These are phyloP conservation scores for Trichocladium antarcticum DNA, from an alignment of 495 filamentous ascomycete species.

Conservation along the genomic window DNA sequence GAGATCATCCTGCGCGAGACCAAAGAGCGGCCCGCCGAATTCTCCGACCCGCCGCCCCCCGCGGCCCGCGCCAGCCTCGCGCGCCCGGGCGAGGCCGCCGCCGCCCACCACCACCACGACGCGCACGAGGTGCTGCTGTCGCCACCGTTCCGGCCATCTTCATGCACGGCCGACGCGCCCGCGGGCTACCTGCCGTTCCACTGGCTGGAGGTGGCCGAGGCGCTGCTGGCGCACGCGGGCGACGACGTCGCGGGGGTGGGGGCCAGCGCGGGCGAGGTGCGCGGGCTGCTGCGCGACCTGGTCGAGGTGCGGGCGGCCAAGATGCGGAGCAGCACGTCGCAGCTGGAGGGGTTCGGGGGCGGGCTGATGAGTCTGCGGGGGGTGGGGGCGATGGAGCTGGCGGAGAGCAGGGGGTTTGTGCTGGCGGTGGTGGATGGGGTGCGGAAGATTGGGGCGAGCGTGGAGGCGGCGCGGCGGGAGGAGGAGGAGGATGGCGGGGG, in stretches of 20 bases:
- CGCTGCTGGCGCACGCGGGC: conserved; percentile 68
- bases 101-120: too few species aligned
- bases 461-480: conserved; percentile 45
- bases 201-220: conserved; percentile 81
- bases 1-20: conserved; percentile 73
- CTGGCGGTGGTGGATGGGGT: conserved; percentile 77
- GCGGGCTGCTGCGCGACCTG: conserved; percentile 67
- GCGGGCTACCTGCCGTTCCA: conserved; percentile 73
- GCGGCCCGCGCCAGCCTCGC: conserved; percentile 38
- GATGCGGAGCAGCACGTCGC: conserved; percentile 61
- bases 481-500: conserved; percentile 39
- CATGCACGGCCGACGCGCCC: conserved; percentile 46
- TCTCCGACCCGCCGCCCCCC: conserved; percentile 62
- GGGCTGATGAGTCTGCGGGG: conserved; percentile 68
- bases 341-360: conserved; percentile 53
- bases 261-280: conserved; percentile 54
- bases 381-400: conserved; percentile 82
- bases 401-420: conserved; percentile 77
- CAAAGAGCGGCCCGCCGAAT: conserved; percentile 48
- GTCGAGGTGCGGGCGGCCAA: conserved; percentile 84
- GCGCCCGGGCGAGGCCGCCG: conserved; percentile 24
- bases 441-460: conserved; percentile 51
- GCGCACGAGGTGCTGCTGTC: conserved; percentile 20
- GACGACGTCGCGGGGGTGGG: conserved; percentile 63
- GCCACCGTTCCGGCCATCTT: conserved; percentile 51